Conservation (phyloP, 2,329 filamentous ascomycete genomes). For the Chaetomiaceae sp. region DNA sequence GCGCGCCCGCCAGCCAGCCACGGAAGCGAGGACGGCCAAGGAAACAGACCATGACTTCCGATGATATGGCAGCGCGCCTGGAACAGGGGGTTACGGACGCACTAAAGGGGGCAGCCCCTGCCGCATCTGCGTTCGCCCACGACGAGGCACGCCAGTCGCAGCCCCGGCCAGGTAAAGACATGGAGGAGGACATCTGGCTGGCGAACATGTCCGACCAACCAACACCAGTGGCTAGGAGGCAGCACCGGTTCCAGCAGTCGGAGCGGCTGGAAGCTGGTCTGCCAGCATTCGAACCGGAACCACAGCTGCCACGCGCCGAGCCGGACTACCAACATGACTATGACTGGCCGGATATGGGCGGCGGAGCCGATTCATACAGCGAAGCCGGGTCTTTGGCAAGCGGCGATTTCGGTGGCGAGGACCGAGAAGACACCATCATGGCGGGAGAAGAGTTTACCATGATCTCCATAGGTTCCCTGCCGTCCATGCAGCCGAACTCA, state of each 20-base stretch:
- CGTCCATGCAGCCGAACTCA: slow-evolving; percentile 41
- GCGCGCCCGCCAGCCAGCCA: slow-evolving; percentile 20
- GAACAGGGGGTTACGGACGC: slow-evolving; percentile 19
- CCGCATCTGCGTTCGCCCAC: neutral
- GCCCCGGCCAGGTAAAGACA: slow-evolving; percentile 2
- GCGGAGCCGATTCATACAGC: slow-evolving; percentile 22
- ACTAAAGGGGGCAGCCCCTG: slow-evolving; percentile 7
- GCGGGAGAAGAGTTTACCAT: slow-evolving; percentile 51
- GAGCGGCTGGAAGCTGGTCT: neutral
- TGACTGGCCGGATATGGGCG: slow-evolving; percentile 19
- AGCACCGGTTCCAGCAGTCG: neutral
- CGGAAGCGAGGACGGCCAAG: slow-evolving; percentile 30
- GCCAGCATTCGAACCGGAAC: neutral
- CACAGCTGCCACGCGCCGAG: slow-evolving; percentile 12
- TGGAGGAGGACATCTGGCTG: slow-evolving; percentile 44
- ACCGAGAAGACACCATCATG: slow-evolving; percentile 22
- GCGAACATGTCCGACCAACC: slow-evolving; percentile 33
- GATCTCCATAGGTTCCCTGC: slow-evolving; percentile 51
- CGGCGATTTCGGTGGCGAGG: slow-evolving; percentile 41
- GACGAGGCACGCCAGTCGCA: neutral
- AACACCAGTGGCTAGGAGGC: slow-evolving; percentile 15
- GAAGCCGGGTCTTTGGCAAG: slow-evolving; percentile 23
- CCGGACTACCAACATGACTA: slow-evolving; percentile 8
- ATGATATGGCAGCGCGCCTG: slow-evolving; percentile 22
- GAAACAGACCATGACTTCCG: slow-evolving; percentile 19